Evolutionary conservation across 2,329 filamentous ascomycete genomes (phyloP).

Genomic region (Dothidotthia symphoricarpi): DNA sequence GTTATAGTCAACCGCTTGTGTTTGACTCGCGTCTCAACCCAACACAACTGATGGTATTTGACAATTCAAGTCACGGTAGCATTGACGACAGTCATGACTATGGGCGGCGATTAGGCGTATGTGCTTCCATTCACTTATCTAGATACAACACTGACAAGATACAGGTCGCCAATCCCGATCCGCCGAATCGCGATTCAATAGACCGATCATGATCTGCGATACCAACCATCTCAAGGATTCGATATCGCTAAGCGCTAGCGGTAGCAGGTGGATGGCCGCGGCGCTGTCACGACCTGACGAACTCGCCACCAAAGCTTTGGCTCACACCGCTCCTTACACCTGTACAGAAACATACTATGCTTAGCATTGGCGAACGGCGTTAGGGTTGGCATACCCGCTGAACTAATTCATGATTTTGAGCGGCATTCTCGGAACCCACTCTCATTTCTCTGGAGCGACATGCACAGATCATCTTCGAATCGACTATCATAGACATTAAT

Average conservation of each 20-base stretch:
- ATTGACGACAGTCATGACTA: slow-evolving; percentile 51
- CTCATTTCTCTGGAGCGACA: too few relatives aligned
- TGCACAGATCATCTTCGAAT: too few relatives aligned
- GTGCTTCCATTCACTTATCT: slow-evolving; percentile 5
- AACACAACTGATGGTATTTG: slow-evolving; percentile 46
- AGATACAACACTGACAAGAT: slow-evolving; percentile 9
- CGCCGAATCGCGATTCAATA: slow-evolving; percentile 2
- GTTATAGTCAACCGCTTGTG: slow-evolving; percentile 47
- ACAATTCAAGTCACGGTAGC: slow-evolving; percentile 45
- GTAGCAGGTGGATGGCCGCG: slow-evolving; percentile 17
- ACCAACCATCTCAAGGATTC: neutral
- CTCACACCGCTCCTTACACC: slow-evolving; percentile 2
- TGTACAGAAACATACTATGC: slow-evolving; percentile 14
- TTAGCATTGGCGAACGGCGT: slow-evolving; percentile 24
- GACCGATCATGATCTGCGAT: neutral
- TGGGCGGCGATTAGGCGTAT: slow-evolving; percentile 48
- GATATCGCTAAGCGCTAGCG: slow-evolving; percentile 9
- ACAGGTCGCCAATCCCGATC: slow-evolving; percentile 38
- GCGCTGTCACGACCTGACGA: slow-evolving; percentile 31
- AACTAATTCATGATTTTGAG: slow-evolving; percentile 74
- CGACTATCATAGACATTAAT: too few relatives aligned
- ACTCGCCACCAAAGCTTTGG: slow-evolving; percentile 11
- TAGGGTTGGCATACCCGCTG: slow-evolving; percentile 46
- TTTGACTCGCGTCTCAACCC: slow-evolving; percentile 53
- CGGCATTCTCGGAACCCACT: slow-evolving; percentile 47